phyloP scores from a whole-genome alignment of 2,329 filamentous ascomycete genomes.

The Trichoderma sp. region DNA sequence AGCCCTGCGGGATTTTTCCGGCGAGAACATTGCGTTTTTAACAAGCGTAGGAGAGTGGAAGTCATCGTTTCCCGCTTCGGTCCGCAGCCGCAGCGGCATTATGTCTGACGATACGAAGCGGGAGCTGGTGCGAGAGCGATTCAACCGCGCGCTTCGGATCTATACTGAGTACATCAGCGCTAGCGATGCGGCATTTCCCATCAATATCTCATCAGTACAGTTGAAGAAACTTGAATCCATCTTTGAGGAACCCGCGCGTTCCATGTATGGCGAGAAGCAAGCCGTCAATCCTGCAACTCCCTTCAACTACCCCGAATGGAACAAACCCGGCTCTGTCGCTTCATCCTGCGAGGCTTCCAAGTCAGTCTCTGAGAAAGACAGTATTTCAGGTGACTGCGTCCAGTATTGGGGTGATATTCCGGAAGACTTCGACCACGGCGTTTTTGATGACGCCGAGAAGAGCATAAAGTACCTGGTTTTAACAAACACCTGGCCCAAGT shows the following conservation, averaged over 20 bases:
- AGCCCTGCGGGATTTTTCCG: conserved; percentile 50
- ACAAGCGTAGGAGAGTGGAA: conserved; percentile 40
- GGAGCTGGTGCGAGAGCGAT: conserved; percentile 45
- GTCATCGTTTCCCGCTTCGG: conserved; percentile 30
- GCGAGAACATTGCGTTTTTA: neutral
- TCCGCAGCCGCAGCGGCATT: conserved; percentile 23
- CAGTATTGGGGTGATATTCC: conserved; percentile 46
- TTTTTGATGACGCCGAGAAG: conserved; percentile 60
- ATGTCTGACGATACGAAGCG: conserved; percentile 24
- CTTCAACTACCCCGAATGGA: conserved; percentile 30
- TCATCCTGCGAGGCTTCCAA: conserved; percentile 2
- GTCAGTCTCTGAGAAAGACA: neutral
- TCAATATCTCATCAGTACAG: conserved; percentile 60
- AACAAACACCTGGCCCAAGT: conserved; percentile 67
- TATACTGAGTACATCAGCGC: conserved; percentile 60
- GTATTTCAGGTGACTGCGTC: conserved; percentile 16
- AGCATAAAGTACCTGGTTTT: conserved; percentile 65
- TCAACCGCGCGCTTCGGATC: conserved; percentile 58
- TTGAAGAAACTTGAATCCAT: conserved; percentile 50
- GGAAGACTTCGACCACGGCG: conserved; percentile 44
- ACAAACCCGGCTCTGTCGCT: neutral
- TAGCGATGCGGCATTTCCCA: conserved; percentile 59
- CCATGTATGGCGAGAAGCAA: conserved; percentile 38
- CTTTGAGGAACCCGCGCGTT: conserved; percentile 53
- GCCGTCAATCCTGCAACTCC: conserved; percentile 40